These are phyloP conservation scores for Rhodosporidiobolus odoratus DNA, from an alignment of 768 basidiomycete genomes.

Conservation along the genomic window DNA sequence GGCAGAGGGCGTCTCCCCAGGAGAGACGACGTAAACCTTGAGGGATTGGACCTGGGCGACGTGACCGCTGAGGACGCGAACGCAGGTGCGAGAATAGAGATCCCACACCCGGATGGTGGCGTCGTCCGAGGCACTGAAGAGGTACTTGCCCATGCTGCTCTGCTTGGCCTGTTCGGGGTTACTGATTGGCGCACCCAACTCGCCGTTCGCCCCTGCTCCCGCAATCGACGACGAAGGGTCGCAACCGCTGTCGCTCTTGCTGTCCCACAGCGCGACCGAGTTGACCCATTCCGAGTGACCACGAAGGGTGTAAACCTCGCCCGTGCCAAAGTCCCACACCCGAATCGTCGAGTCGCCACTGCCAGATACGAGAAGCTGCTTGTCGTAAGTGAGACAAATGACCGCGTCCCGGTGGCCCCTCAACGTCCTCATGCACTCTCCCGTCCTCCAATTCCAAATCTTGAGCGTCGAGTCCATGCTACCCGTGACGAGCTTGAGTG, in stretches of 20 bases:
- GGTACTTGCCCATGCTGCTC: slow-evolving; percentile 69
- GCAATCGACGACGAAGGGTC: slow-evolving; percentile 18
- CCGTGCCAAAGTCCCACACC: slow-evolving; percentile 78
- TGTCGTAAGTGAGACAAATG: slow-evolving; percentile 83
- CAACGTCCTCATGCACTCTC: slow-evolving; percentile 77
- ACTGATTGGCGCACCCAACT: slow-evolving; percentile 39
- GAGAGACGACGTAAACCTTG: slow-evolving; percentile 58
- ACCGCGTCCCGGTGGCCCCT: slow-evolving; percentile 88
- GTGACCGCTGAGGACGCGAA: slow-evolving; percentile 80
- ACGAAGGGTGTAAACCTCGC: slow-evolving; percentile 82
- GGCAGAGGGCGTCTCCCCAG: slow-evolving; percentile 49
- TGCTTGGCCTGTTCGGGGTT: slow-evolving; percentile 39
- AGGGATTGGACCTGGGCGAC: slow-evolving; percentile 92
- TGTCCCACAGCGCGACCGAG: slow-evolving; percentile 85
- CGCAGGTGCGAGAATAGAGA: slow-evolving; percentile 68
- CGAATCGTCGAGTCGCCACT: slow-evolving; percentile 91
- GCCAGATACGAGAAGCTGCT: slow-evolving; percentile 84
- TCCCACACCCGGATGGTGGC: slow-evolving; percentile 93
- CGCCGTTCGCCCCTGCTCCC: slow-evolving; percentile 8
- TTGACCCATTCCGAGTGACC: slow-evolving; percentile 98
- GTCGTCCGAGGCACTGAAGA: slow-evolving; percentile 96
- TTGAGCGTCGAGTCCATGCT: slow-evolving; percentile 93
- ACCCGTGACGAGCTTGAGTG: slow-evolving; percentile 87
- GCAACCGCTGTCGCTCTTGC: slow-evolving; percentile 43
- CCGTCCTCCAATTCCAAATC: slow-evolving; percentile 92